These are phyloP conservation scores for Vigna mungo DNA, from an alignment of 306 rosid species.

Conservation along the genomic window DNA sequence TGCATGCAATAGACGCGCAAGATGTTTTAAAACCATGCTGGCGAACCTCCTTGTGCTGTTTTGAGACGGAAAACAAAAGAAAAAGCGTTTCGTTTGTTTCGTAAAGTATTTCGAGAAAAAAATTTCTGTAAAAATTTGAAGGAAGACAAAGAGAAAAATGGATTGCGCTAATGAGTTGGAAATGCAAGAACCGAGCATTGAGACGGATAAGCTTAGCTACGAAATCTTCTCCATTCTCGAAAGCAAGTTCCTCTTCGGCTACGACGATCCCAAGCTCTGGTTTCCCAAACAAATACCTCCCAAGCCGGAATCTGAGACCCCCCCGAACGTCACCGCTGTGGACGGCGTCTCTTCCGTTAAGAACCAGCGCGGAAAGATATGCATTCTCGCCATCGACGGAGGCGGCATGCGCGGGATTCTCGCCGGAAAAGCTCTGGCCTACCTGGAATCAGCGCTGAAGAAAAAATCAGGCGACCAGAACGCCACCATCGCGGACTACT, in stretches of 20 bases:
- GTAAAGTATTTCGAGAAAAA: background rate
- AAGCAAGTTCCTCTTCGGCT: conserved; percentile 94
- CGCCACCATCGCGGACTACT: conserved; percentile 90
- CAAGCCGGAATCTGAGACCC: conserved; percentile 48
- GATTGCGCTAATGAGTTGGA: conserved; percentile 57
- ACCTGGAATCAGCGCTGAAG: conserved; percentile 80
- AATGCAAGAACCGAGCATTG: conserved; percentile 97
- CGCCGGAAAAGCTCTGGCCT: conserved; percentile 86
- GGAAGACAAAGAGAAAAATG: conserved; percentile 37
- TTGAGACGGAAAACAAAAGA: background rate
- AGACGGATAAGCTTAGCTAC: conserved; percentile 95
- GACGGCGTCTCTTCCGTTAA: conserved; percentile 66
- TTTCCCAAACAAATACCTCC: conserved; percentile 77
- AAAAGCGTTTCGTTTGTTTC: background rate
- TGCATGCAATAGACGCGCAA: conserved; percentile 32
- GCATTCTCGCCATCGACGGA: conserved; percentile 92
- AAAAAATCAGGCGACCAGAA: conserved; percentile 84
- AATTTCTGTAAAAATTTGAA: background rate
- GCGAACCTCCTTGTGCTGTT: background rate
- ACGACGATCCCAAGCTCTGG: conserved; percentile 95
- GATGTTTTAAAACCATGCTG: background rate
- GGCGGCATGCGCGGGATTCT: conserved; percentile 96
- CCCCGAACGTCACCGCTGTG: conserved; percentile 3
- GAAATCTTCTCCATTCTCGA: conserved; percentile 97
- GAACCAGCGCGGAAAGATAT: conserved; percentile 94